phyloP scores from a whole-genome alignment of 371 early-diverging fungal species.

The Circinella umbellata region DNA sequence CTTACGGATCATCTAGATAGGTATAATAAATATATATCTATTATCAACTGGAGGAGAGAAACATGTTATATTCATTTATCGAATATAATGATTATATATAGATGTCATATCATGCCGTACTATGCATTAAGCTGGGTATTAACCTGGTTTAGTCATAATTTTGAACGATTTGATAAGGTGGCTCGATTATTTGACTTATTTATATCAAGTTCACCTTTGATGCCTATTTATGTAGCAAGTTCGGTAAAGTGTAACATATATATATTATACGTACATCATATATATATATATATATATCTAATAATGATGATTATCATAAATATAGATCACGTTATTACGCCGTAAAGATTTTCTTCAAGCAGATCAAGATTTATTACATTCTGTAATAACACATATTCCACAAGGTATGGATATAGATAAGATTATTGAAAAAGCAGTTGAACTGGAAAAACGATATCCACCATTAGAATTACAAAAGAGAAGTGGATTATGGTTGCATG shows the following conservation, averaged over 20 bases:
- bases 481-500: conserved; percentile 60
- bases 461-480: conserved; percentile 56
- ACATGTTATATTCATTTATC: too few species aligned
- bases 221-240: conserved; percentile 77
- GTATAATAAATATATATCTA: conserved; percentile 23
- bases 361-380: conserved; percentile 67
- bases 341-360: conserved; percentile 54
- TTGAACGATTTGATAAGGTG: conserved; percentile 61
- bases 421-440: conserved; percentile 49
- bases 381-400: conserved; percentile 64
- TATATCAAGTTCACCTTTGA: conserved; percentile 72
- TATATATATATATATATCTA: too few species aligned
- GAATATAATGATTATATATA: conserved; percentile 8
- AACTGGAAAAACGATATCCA: conserved; percentile 51
- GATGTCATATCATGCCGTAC: conserved; percentile 69
- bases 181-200: conserved; percentile 81
- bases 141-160: conserved; percentile 88
- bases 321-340: conserved; percentile 57
- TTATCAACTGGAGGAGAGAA: neutral
- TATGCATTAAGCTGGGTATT: conserved; percentile 87
- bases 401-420: conserved; percentile 56
- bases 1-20: conserved; percentile 40
- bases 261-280: too few species aligned
- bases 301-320: neutral
- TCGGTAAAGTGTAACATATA: conserved; percentile 38